phyloP scores from a whole-genome alignment of 331 rosid species.

The Quercus tomentella region DNA sequence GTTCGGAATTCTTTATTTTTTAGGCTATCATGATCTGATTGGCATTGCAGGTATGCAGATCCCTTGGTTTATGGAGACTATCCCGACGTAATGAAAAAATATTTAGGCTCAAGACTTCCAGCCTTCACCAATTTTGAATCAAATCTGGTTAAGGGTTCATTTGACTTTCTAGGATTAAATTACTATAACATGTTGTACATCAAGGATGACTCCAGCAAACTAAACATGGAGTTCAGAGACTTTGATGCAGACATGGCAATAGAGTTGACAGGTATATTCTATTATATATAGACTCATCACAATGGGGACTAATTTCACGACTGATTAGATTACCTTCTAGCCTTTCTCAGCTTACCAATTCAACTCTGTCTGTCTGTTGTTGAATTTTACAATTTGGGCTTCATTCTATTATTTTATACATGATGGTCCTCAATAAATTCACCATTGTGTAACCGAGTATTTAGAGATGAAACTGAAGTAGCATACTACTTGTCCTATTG shows the following conservation, averaged over 20 bases:
- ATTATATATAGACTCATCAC: background rate
- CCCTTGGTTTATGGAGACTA: slow-evolving; percentile 36
- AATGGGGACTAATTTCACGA: background rate
- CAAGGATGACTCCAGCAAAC: slow-evolving; percentile 8
- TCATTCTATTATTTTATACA: background rate
- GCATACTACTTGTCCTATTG: slow-evolving; percentile 6
- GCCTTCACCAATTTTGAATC: slow-evolving; percentile 35
- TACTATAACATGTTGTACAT: background rate
- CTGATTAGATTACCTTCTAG: background rate
- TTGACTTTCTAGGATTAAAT: slow-evolving; percentile 38
- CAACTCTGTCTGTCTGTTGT: background rate
- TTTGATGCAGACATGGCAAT: slow-evolving; percentile 4
- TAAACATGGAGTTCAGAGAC: slow-evolving; percentile 1
- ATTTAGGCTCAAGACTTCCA: slow-evolving; percentile 39
- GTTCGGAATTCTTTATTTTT: background rate
- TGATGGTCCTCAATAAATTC: background rate
- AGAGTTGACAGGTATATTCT: slow-evolving; percentile 12
- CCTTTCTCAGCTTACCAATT: background rate
- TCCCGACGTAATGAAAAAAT: slow-evolving; percentile 32
- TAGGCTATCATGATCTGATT: background rate
- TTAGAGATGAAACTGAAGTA: background rate
- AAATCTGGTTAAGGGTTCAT: slow-evolving; percentile 22
- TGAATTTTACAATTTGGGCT: background rate
- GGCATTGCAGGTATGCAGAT: slow-evolving; percentile 27
- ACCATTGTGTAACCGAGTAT: background rate